Evolutionary conservation across 306 rosid species (phyloP), one percentile per base, ranked within the genome.

Genomic region (Trifolium dubium): DNA sequence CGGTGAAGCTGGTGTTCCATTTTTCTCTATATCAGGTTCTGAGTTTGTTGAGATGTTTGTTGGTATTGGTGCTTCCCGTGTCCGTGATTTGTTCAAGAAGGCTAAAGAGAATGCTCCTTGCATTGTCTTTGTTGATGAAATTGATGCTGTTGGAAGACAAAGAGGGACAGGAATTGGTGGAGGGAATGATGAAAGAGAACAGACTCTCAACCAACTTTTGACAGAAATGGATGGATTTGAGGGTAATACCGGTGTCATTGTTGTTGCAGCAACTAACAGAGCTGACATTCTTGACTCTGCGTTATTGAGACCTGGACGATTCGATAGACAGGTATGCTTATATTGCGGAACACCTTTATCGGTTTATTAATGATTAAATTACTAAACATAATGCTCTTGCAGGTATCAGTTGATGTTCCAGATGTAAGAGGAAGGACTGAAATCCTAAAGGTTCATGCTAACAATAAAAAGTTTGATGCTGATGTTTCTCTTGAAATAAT

Each of bases 221-320:
- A 94, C 99, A 63, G 99, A 94, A 88, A 94, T 94, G 99, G 99
- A 94, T 80, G 99, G 99, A 65, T 94, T 94, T 81, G 98, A 94
- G 65, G 99, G 99, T 6, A 94, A 94, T 72, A 95, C 99, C 47
- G 99, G 99, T 41, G 81, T 95, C 79, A 95, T 95, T 63, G 99
- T 95, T n/a, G 47, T 95, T 81, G 99, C 99, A 9, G 99, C 99
- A 12, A 95, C 99, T 31, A 95, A 95, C 91, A 90, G 99, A 83
- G 99, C 99, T 31, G 99, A 95, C 73, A 95, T 95, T 88, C 96
- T 95, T 17, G 99, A 92, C 85, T 95, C 99, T 71, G 99, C 99
- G 56, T 81, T 95, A 70, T 83, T 95, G 85, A 87, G 99, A 76
- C 99, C 99, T 2, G 99, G 99, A 3, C 89, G 99, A 34, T 95